Evolutionary conservation across 2,329 filamentous ascomycete species (phyloP), one percentile per base, ranked within the genome.

Genomic region (Sporothrix schenckii): DNA sequence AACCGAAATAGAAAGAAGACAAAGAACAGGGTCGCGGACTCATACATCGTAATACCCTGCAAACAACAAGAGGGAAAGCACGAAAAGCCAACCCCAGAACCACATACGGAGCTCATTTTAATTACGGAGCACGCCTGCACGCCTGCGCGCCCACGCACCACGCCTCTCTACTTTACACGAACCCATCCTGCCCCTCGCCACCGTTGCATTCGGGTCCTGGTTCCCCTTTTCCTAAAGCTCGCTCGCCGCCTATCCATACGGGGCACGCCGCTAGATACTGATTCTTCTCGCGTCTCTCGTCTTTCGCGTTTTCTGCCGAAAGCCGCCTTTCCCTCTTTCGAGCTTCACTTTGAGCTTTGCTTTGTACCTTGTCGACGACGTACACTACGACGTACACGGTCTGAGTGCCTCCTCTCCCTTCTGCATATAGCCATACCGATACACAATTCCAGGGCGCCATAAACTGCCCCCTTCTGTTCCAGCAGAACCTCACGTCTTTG

Each of bases 161-260:
- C 68, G 50, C 34, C 60, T 65, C 49, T 16, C n/a, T 41, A 16
- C 30, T 27, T 39, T 56, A 56, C 34, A 19, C 34, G 66, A 49
- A 39, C 9, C 30, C 67, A 47, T 41, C 14, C 47, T 69, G 70
- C 66, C 70, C 70, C 70, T 71, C 70, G 70, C 66, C 70, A 34
- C 47, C 30, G 67, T 71, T 61, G 60, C 70, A 71, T 68, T 67
- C 52, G 50, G 58, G 44, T 34, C 63, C 69, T 68, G 66, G 39
- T 27, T 71, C 66, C 70, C 67, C 67, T 63, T 69, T 69, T 69
- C 52, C 24, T 6, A 47, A n/a, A 14, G 34, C 24, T 34, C 39
- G 53, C 27, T 27, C 52, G 56, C 56, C 56, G 50, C 21, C 30
- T 69, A 50, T 60, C 61, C 24, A 44, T 24, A 50, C 61, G 39